These are phyloP conservation scores for Rhynchosporium graminicola DNA, from an alignment of 2,329 filamentous ascomycete genomes.

Conservation along the genomic window DNA sequence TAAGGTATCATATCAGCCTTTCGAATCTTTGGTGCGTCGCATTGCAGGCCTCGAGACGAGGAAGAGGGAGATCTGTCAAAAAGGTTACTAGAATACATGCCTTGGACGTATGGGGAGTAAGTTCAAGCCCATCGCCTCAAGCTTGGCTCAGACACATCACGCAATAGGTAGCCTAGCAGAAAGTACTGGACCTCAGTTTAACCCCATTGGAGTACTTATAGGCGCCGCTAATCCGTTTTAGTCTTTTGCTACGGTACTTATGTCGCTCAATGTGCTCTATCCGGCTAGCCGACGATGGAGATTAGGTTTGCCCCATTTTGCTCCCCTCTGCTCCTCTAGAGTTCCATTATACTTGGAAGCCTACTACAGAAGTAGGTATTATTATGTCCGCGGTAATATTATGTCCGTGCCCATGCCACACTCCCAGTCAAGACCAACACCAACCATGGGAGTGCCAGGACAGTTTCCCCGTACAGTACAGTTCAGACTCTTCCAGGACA, in stretches of 20 bases:
- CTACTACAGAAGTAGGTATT: too few species aligned
- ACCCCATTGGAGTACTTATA: too few species aligned
- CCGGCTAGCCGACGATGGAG: not conserved
- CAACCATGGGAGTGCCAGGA: too few species aligned
- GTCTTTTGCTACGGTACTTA: too few species aligned
- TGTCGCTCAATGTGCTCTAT: not conserved
- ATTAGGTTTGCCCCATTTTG: too few species aligned
- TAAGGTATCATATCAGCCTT: conserved; percentile 3
- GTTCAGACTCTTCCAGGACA: too few species aligned
- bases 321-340: too few species aligned
- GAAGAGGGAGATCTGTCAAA: not conserved
- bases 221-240: not conserved
- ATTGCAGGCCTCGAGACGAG: not conserved
- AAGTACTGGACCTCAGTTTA: not conserved
- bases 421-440: too few species aligned
- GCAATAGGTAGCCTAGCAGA: not conserved
- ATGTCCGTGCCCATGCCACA: too few species aligned
- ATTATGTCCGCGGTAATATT: too few species aligned
- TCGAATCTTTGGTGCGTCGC: not conserved
- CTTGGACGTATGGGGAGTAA: not conserved
- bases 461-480: too few species aligned
- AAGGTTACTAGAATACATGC: not conserved
- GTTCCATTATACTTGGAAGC: too few species aligned
- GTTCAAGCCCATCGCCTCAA: conserved; percentile 2
- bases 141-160: conserved; percentile 8